Evolutionary conservation across 495 filamentous ascomycete genomes (phyloP).

Genomic region (Rhypophila decipiens): DNA sequence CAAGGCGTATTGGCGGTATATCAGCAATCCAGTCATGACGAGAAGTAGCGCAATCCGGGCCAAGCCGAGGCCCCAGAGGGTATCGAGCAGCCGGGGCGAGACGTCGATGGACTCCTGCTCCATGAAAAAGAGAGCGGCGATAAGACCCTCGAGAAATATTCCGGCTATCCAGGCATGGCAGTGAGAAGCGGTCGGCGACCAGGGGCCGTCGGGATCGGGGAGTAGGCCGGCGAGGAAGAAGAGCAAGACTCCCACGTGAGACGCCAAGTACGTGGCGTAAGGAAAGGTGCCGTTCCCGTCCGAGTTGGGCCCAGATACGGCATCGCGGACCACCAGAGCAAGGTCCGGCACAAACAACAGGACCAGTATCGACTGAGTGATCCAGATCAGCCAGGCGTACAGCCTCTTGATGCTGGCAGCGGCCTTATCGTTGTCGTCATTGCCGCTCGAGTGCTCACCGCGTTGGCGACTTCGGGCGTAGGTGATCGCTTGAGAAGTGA

Average conservation of each 20-base stretch:
- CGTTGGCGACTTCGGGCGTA: constrained; percentile 16
- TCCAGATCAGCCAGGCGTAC: constrained; percentile 22
- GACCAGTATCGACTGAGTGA: constrained; percentile 15
- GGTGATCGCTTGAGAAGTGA: constrained; percentile 19
- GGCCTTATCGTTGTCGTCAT: constrained; percentile 14
- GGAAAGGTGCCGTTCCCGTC: constrained; percentile 19
- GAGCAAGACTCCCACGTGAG: constrained; percentile 20
- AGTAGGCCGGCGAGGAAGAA: constrained; percentile 28
- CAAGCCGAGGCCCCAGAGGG: constrained; percentile 18
- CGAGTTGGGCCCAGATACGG: constrained; percentile 7
- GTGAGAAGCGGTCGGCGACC: constrained; percentile 21
- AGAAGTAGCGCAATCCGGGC: constrained; percentile 19
- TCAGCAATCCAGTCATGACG: constrained; percentile 22
- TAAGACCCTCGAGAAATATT: constrained; percentile 18
- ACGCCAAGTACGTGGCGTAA: constrained; percentile 25
- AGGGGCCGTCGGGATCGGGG: constrained; percentile 29
- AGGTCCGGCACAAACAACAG: constrained; percentile 20
- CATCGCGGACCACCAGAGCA: constrained; percentile 18
- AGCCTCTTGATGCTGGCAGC: constrained; percentile 15
- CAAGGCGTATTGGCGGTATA: constrained; percentile 18
- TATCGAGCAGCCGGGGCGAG: constrained; percentile 12
- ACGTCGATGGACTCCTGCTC: constrained; percentile 17
- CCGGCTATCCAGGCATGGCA: constrained; percentile 22
- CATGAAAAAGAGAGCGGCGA: constrained; percentile 18
- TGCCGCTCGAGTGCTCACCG: constrained; percentile 1